Evolutionary conservation across 2,329 filamentous ascomycete genomes (phyloP), one percentile per base, ranked within the genome.

Genomic region (Alternaria incomplexa): DNA sequence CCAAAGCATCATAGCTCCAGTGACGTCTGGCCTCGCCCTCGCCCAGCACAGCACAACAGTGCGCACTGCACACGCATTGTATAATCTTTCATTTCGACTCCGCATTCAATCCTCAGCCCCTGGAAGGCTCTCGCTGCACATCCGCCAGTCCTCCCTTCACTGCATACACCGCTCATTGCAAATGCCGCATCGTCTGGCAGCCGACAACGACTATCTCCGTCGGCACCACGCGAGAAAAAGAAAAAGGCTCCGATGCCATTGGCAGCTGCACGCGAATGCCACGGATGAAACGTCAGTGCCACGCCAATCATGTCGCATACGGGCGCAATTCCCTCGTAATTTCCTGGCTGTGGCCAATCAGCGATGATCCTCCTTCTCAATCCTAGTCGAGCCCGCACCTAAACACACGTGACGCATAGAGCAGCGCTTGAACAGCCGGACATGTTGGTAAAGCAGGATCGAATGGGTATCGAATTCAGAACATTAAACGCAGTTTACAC

Each of bases 1-100:
- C 63, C 26, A 52, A 68, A 64, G 50, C 48, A 56, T 63, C 50
- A 62, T 67, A 67, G 64, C 62, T 64, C 58, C 46, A 54, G 64
- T 68, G 66, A 68, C 66, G 66, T 66, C 58, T 63, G 51, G 61
- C 56, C 56, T 56, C 59, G 54, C 52, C 13, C 36, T 58, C 40
- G 55, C 53, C 40, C 54, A 50, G 58, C 53, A 53, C 45, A 63
- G 61, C 61, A 63, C 61, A 63, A 56, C 52, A 52, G 25, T 50
- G 40, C 59, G 30, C 55, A 22, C 20, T 51, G 51, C 61, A 51
- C 44, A 48, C 25, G 26, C 26, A 36, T 36, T 40, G 47, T 53
- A 55, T 45, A 47, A 58, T n/a, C 48, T 25, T 30, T 28, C 61
- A 44, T 62, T 45, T 48, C 20, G 46, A 46, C 54, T 26, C 48